These are phyloP conservation scores for Pythium biforme DNA, from an alignment of 352 stramenopile genomes.

Conservation along the genomic window DNA sequence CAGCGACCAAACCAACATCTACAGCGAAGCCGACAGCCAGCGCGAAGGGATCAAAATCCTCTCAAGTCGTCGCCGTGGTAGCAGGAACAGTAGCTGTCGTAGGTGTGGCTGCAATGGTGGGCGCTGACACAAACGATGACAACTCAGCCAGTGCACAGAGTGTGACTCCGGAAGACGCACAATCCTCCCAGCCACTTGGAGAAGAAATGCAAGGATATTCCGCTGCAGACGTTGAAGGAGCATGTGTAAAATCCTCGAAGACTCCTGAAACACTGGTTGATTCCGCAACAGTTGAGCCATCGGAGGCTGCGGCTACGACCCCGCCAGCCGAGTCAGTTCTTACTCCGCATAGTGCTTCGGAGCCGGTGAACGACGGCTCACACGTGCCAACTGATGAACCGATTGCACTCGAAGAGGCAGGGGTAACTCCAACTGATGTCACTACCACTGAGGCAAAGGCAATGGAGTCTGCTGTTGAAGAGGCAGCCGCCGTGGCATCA, in stretches of 20 bases:
- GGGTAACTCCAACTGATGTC: neutral
- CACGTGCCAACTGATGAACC: neutral
- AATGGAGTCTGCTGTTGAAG: conserved; percentile 2
- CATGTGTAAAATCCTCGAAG: neutral
- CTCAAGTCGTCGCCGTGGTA: neutral
- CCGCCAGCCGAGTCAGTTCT: neutral
- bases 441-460: neutral
- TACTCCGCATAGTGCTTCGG: neutral
- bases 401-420: neutral
- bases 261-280: neutral
- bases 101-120: neutral
- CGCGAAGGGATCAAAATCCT: neutral
- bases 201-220: neutral
- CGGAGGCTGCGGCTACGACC: neutral
- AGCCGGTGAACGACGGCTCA: neutral
- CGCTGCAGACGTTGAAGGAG: neutral
- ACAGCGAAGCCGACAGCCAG: neutral
- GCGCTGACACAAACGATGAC: neutral
- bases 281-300: neutral
- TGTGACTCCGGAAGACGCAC: neutral
- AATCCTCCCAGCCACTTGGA: neutral
- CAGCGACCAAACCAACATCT: neutral
- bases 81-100: neutral
- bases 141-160: neutral
- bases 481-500: conserved; percentile 14